Evolutionary conservation across 768 basidiomycete genomes (phyloP).

Genomic region (Rhodocollybia butyracea): DNA sequence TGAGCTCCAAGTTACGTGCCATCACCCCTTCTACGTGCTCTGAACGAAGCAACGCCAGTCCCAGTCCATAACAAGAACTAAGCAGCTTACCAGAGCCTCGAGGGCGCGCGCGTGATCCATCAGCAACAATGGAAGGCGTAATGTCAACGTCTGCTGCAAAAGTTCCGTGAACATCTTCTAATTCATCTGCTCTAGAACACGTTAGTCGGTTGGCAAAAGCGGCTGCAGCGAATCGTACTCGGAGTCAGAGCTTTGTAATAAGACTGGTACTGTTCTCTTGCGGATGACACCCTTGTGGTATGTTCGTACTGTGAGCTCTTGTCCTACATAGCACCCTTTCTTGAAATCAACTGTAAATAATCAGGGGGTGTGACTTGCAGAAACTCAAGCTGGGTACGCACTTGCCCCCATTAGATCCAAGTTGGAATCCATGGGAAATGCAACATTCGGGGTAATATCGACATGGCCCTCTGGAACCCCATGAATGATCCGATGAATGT

Average conservation of each 20-base stretch:
- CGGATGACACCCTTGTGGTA: constrained; percentile 91
- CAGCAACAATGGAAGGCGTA: constrained; percentile 25
- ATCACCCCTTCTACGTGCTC: constrained; percentile 65
- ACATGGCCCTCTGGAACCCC: constrained; percentile 85
- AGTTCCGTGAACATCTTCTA: not conserved
- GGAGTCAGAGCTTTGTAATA: constrained; percentile 35
- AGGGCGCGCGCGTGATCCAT: constrained; percentile 46
- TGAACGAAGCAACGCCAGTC: constrained; percentile 75
- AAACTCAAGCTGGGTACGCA: constrained; percentile 37
- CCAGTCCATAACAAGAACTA: constrained; percentile 54
- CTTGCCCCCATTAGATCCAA: constrained; percentile 92
- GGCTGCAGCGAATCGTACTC: not conserved
- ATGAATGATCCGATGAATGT: constrained; percentile 71
- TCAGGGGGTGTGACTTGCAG: constrained; percentile 9
- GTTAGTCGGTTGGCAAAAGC: not conserved
- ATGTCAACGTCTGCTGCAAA: constrained; percentile 37
- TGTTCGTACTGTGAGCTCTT: constrained; percentile 94
- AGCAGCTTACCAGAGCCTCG: constrained; percentile 78
- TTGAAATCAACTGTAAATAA: constrained; percentile 76
- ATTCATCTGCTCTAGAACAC: not conserved
- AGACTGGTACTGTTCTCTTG: constrained; percentile 87
- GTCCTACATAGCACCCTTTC: constrained; percentile 98
- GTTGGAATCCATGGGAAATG: constrained; percentile 94
- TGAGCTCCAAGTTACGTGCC: constrained; percentile 41
- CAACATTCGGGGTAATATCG: constrained; percentile 74